Conservation (phyloP, 1,139 yeast species). For the Sugiyamaella castrensis region DNA sequence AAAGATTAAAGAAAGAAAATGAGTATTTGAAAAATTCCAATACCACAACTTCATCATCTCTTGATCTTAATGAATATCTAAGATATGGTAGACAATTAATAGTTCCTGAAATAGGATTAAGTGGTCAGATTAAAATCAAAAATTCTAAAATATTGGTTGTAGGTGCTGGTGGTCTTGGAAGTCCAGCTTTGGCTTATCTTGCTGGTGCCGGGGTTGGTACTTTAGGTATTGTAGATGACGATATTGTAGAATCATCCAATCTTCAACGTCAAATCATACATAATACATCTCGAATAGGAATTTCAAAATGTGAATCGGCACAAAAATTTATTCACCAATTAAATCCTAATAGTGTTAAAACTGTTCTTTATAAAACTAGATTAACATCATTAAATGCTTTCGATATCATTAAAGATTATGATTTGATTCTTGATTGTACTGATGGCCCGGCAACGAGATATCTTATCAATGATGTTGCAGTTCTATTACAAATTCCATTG, state of each 20-base stretch:
- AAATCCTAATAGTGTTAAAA: conserved; percentile 61
- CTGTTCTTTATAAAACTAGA: conserved; percentile 51
- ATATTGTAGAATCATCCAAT: conserved; percentile 77
- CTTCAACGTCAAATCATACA: conserved; percentile 89
- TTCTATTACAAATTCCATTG: conserved; percentile 62
- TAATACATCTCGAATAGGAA: conserved; percentile 61
- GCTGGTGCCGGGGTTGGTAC: conserved; percentile 75
- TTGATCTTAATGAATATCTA: conserved; percentile 67
- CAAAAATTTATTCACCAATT: conserved; percentile 47
- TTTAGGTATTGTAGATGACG: conserved; percentile 86
- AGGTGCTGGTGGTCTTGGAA: conserved; percentile 97
- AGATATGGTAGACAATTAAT: conserved; percentile 96
- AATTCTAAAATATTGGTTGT: conserved; percentile 63
- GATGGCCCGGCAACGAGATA: conserved; percentile 90
- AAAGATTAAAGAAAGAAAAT: conserved; percentile 16
- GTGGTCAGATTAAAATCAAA: conserved; percentile 59
- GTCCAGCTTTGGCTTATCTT: conserved; percentile 83
- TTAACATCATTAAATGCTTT: conserved; percentile 60
- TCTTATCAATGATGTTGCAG: conserved; percentile 82
- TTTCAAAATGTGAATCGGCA: conserved; percentile 77
- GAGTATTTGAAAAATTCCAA: conserved; percentile 5
- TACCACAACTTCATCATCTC: conserved; percentile 10
- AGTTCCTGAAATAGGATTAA: conserved; percentile 69
- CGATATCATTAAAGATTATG: conserved; percentile 59
- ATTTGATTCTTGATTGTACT: conserved; percentile 85